Conservation (phyloP, 2,329 filamentous ascomycete species). For the Colletotrichum sp. region DNA sequence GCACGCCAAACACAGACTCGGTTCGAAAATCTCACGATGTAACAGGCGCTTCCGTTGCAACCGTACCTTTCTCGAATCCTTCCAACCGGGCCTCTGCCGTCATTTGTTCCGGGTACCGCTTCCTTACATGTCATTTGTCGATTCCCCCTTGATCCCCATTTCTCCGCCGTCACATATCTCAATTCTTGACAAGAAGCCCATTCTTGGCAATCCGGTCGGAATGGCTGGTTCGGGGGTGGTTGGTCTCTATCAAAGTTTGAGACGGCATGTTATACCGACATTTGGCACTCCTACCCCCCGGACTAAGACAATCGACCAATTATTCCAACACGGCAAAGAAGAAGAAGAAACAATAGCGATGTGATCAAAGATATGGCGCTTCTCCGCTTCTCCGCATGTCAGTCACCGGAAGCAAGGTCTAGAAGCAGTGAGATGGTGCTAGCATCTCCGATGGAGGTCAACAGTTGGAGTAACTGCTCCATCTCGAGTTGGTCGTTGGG, state of each 20-base stretch:
- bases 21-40: not conserved
- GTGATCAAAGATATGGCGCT: not conserved
- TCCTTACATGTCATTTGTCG: not conserved
- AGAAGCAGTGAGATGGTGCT: not conserved
- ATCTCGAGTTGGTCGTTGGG: not conserved
- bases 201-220: not conserved
- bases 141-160: not conserved
- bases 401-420: not conserved
- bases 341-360: not conserved
- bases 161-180: not conserved
- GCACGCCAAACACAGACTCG: not conserved
- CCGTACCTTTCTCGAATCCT: not conserved
- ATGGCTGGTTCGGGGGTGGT: not conserved
- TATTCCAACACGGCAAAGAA: not conserved
- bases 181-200: not conserved
- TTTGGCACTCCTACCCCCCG: not conserved
- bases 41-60: not conserved
- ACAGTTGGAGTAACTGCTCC: not conserved
- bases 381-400: not conserved
- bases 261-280: not conserved
- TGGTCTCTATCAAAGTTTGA: not conserved
- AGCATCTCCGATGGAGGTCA: not conserved
- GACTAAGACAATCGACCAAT: not conserved
- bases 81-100: not conserved
- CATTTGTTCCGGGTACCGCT: not conserved